phyloP scores from a whole-genome alignment of 2,329 filamentous ascomycete genomes.

The Mycosphaerella sp. region DNA sequence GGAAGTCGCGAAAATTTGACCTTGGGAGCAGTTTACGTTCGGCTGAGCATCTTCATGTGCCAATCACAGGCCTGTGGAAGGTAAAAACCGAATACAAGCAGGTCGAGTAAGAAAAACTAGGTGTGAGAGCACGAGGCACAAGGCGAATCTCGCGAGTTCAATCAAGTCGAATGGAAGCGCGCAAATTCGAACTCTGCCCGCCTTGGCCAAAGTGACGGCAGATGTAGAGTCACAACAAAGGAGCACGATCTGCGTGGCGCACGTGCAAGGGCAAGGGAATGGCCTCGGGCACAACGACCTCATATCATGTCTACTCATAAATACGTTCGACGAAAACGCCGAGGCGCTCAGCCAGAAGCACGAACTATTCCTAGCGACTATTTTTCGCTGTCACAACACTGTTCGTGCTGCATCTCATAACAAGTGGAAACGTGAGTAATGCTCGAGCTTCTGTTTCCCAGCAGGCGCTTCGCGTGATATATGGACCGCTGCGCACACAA shows the following conservation, averaged over 20 bases:
- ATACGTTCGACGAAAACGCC: conserved; percentile 22
- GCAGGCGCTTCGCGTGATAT: conserved; percentile 13
- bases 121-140: too few relatives aligned
- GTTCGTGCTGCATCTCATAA: conserved; percentile 25
- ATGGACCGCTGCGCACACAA: conserved; percentile 17
- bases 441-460: conserved; percentile 10
- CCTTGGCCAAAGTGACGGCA: background rate
- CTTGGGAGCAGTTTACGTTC: background rate
- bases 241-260: background rate
- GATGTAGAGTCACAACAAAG: background rate
- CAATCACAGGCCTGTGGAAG: background rate
- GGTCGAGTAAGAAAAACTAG: too few relatives aligned
- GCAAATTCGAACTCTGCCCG: background rate
- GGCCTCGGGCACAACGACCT: conserved; percentile 16
- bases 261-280: background rate
- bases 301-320: conserved; percentile 23
- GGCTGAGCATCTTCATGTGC: background rate
- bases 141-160: too few relatives aligned
- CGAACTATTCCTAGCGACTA: conserved; percentile 24
- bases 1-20: background rate
- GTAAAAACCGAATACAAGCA: background rate
- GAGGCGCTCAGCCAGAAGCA: conserved; percentile 22
- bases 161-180: background rate
- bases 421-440: conserved; percentile 18
- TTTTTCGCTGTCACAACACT: conserved; percentile 23